phyloP scores from a whole-genome alignment of 768 basidiomycete genomes.

The Hygrocybe punicea region DNA sequence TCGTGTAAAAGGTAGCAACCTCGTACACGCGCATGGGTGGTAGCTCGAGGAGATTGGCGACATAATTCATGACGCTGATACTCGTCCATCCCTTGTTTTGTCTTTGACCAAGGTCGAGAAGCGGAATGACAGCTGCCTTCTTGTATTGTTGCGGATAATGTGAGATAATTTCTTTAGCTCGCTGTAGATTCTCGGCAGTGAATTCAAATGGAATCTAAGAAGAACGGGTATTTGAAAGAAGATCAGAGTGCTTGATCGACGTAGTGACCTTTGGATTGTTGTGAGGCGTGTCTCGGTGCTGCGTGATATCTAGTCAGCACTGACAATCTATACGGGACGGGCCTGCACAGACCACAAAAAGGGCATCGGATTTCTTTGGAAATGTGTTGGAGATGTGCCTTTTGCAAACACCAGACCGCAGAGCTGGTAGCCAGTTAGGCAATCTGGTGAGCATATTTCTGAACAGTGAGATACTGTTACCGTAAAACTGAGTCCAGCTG shows the following conservation, averaged over 20 bases:
- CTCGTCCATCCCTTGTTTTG: conserved; percentile 99
- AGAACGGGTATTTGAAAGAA: conserved; percentile 4
- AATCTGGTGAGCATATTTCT: conserved; percentile 17
- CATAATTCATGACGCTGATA: conserved; percentile 98
- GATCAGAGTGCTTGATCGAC: not conserved
- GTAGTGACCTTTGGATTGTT: conserved; percentile 81
- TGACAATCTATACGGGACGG: not conserved
- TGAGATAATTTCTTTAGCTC: conserved; percentile 84
- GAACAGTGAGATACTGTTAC: no score
- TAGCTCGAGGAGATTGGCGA: conserved; percentile 90
- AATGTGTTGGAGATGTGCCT: conserved; percentile 44
- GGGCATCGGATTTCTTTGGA: conserved; percentile 68
- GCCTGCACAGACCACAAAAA: conserved; percentile 70
- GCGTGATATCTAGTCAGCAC: conserved; percentile 16
- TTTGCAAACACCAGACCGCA: conserved; percentile 18
- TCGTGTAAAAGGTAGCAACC: conserved; percentile 99
- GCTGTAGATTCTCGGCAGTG: conserved; percentile 73
- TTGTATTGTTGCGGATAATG: conserved; percentile 97
- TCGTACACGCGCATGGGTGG: conserved; percentile 99
- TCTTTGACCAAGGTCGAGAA: conserved; percentile 92
- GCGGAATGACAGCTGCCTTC: conserved; percentile 96
- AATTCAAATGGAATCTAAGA: conserved; percentile 87
- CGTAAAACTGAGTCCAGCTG: no score
- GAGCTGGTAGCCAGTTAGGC: conserved; percentile 29
- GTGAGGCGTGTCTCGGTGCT: conserved; percentile 94